phyloP scores from a whole-genome alignment of 169 alveolate species.

The Cryptosporidium parvum region DNA sequence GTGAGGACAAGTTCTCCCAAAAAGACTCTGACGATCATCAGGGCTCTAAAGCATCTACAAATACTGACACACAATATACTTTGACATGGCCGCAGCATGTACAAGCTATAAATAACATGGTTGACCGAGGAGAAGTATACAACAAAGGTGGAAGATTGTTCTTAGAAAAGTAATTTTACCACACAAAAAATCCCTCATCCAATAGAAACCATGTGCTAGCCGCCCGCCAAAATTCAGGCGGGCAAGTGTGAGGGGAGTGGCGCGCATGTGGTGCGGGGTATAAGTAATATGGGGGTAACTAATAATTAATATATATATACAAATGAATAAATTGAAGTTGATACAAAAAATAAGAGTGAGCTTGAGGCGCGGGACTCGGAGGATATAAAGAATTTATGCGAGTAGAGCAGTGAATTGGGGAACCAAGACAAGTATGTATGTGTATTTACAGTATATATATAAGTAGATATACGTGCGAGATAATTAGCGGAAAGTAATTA shows the following conservation, averaged over 20 bases:
- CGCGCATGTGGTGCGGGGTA: not conserved
- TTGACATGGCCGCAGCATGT: conserved; percentile 70
- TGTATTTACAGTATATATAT: not conserved
- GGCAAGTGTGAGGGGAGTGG: not conserved
- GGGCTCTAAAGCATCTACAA: not conserved
- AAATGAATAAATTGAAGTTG: not conserved
- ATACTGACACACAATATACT: not conserved
- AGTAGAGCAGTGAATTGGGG: not conserved
- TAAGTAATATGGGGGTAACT: not conserved
- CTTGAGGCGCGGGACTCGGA: not conserved
- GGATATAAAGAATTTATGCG: not conserved
- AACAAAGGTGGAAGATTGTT: conserved; percentile 70
- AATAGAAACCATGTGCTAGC: no score
- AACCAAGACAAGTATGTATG: not conserved
- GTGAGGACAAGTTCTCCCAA: not conserved
- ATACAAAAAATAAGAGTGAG: not conserved
- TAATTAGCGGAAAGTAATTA: not conserved
- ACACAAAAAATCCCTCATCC: not conserved
- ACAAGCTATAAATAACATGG: conserved; percentile 72
- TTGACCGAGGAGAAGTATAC: conserved; percentile 62
- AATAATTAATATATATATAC: not conserved
- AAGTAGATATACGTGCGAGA: not conserved
- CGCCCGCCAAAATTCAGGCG: not conserved
- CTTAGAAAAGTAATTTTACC: conserved; percentile 14
- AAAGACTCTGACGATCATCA: not conserved